These are phyloP conservation scores for Stellera chamaejasme DNA, from an alignment of 345 rosid genomes.

Conservation along the genomic window DNA sequence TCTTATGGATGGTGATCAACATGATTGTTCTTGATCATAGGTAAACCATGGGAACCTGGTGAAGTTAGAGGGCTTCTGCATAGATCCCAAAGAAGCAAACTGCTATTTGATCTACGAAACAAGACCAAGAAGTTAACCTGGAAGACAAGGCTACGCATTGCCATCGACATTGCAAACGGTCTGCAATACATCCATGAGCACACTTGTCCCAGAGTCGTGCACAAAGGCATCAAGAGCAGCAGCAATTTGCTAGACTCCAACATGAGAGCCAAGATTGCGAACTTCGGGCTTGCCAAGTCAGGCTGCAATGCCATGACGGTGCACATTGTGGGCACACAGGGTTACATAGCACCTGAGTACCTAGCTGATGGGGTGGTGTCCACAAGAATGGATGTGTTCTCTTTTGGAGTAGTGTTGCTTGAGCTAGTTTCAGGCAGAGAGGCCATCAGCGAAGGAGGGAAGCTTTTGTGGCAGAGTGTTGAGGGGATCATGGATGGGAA, in stretches of 20 bases:
- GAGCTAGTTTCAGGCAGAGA: slow-evolving; percentile 55
- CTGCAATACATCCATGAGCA: slow-evolving; percentile 73
- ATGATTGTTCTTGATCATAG: slow-evolving; percentile 13
- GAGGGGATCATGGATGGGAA: slow-evolving; percentile 25
- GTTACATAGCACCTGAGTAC: slow-evolving; percentile 69
- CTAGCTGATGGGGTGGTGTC: slow-evolving; percentile 55
- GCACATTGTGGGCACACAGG: slow-evolving; percentile 78
- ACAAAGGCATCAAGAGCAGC: slow-evolving; percentile 63
- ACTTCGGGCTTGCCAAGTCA: slow-evolving; percentile 66
- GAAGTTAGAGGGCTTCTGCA: slow-evolving; percentile 65
- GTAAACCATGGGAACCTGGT: slow-evolving; percentile 72
- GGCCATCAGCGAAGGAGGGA: slow-evolving; percentile 41
- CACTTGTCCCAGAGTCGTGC: slow-evolving; percentile 57
- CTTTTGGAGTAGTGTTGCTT: slow-evolving; percentile 62
- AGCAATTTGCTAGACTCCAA: slow-evolving; percentile 51
- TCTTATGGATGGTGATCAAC: too few relatives aligned
- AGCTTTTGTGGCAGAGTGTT: slow-evolving; percentile 36
- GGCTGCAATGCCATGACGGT: slow-evolving; percentile 71
- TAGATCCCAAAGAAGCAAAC: slow-evolving; percentile 41
- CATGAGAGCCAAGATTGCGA: slow-evolving; percentile 66
- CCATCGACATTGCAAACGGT: slow-evolving; percentile 56
- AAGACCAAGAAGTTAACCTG: slow-evolving; percentile 25
- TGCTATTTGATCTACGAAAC: slow-evolving; percentile 54
- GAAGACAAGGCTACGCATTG: slow-evolving; percentile 48
- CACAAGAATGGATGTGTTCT: slow-evolving; percentile 61